These are phyloP conservation scores for Kazachstania bromeliacearum DNA, from an alignment of 805 yeast genomes.

Conservation along the genomic window DNA sequence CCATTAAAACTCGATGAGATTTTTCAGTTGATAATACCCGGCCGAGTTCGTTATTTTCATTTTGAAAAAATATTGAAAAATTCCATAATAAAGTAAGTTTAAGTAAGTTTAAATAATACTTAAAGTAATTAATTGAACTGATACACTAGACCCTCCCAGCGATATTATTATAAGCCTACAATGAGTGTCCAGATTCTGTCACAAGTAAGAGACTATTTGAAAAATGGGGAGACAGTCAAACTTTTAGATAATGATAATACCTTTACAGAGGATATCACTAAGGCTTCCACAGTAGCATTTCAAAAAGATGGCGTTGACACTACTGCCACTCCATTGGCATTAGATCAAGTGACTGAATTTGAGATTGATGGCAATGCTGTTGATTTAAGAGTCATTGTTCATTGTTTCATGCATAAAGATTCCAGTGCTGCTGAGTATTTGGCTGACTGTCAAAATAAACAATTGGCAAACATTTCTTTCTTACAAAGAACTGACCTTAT, in stretches of 20 bases:
- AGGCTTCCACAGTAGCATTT: slow-evolving; percentile 28
- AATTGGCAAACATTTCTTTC: slow-evolving; percentile 66
- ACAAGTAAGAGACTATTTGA: slow-evolving; percentile 15
- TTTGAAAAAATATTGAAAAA: no score
- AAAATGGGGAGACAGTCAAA: slow-evolving; percentile 10
- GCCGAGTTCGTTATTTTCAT: no score
- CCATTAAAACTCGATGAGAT: no score
- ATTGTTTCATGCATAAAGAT: slow-evolving; percentile 71
- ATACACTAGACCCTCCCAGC: no score
- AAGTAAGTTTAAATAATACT: no score
- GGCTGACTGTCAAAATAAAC: slow-evolving; percentile 53
- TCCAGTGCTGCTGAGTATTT: slow-evolving; percentile 75
- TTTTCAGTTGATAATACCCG: no score
- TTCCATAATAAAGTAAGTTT: no score
- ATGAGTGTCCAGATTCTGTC: no score
- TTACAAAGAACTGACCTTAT: slow-evolving; percentile 77
- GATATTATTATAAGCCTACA: no score
- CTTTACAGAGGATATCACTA: slow-evolving; percentile 30
- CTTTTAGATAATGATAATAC: slow-evolving; percentile 15
- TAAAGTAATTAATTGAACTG: no score
- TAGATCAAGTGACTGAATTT: slow-evolving; percentile 47
- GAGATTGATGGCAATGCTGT: slow-evolving; percentile 41
- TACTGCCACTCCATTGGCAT: slow-evolving; percentile 20
- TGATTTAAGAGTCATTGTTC: slow-evolving; percentile 51
- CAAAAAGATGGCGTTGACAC: slow-evolving; percentile 5